Evolutionary conservation across 2,329 filamentous ascomycete genomes (phyloP), one percentile per base, ranked within the genome.

Genomic region (Sclerotinia trifoliorum): DNA sequence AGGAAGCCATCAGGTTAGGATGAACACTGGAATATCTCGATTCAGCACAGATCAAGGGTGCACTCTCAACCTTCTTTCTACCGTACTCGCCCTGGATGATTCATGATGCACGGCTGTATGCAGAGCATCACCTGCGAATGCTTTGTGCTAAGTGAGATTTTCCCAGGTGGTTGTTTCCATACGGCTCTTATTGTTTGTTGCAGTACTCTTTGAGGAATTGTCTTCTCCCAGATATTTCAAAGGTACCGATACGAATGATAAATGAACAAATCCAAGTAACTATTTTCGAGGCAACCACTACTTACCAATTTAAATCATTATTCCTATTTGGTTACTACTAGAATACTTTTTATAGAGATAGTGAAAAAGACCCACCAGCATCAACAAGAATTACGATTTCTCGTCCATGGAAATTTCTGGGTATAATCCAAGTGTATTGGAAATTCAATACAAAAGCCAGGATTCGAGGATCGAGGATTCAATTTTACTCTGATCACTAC

Each of bases 1-100:
- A 49, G 29, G 58, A 26, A 62, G 58, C 13, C 29, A 39, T 39
- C 58, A 62, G 26, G 21, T 49, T 62, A 17, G n/a, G 13, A 62
- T 49, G 13, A 35, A n/a, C 48, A 48, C 13, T 24, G 15, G 19
- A 49, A 49, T 11, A 21, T 62, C 35, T 39, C 46, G 44, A 62
- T 21, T 8, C 44, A 62, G 49, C 58, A 39, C 19, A n/a, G 51
- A 62, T 35, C 58, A 49, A 39, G 15, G 29, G 26, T 11, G 35
- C 21, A 26, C n/a, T 11, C 24, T 49, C 52, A 42, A 35, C 29
- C 2, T 35, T 35, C 44, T 24, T 11, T 21, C 29, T 35, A 62
- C 46, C 8, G 44, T 51, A 48, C 29, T 49, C 15, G 29, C 13
- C 13, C 13, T 17, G 7, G 21, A 39, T 39, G 46, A 24, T 49